Base-by-base conservation (phyloP, 768 basidiomycete species). In the Strobilomyces confusus region DNA sequence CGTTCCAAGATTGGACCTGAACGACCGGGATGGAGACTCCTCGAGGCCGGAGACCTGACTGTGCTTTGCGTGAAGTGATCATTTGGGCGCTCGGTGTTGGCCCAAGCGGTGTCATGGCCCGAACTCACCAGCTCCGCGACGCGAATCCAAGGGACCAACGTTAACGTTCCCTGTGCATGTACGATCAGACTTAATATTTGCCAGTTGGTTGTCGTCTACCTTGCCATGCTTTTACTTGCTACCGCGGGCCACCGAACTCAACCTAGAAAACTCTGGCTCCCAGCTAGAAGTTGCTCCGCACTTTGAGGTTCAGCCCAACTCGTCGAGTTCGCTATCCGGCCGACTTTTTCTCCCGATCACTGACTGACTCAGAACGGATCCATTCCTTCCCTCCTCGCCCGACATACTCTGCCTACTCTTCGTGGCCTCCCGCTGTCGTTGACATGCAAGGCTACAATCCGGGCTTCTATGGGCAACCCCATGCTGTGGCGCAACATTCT, bases 11-110 rank as follows among this genome's bases (percentile, higher is more conserved):
- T 67, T 72, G 64, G 64, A 63, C 67, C 66, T 69, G 60, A 37
- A 55, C 45, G 23, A 49, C 62, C 44, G 44, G 51, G 22, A 44
- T 33, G 40, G 25, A 51, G 74, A 72, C 68, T 74, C 71, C 74
- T 78, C 72, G 73, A 77, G 68, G 73, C 65, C 64, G 68, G 70
- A 65, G 73, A 71, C 67, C 66, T 60, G 55, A 51, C 43, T 58
- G 58, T 60, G 55, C 48, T 51, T 55, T 64, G 57, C 51, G 55
- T 65, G 52, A 54, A 57, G 50, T 72, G 72, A 60, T 49, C 49
- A 53, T 55, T 52, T 60, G 59, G 63, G 69, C 63, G 67, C 61
- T 64, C 72, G 61, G 68, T 63, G 64, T 65, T 66, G 58, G 51
- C 20, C 49, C 60, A 71, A 57, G 58, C 69, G 62, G 58, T 58